phyloP scores from a whole-genome alignment of 805 yeast genomes.

The Yamadazyma sp. region DNA sequence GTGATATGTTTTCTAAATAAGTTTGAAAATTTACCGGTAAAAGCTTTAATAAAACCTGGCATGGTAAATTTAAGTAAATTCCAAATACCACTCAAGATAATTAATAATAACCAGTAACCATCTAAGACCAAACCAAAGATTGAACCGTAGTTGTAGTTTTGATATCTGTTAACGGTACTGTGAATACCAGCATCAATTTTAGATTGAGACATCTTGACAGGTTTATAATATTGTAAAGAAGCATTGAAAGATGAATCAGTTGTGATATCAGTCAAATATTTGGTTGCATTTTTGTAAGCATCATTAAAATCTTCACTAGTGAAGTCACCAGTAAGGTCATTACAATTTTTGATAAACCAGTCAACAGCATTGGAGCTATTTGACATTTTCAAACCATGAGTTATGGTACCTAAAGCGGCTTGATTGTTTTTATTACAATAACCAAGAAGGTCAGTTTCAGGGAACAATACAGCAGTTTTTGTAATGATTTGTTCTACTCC shows the following conservation, averaged over 20 bases:
- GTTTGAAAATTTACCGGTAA: conserved; percentile 19
- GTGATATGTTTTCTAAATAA: conserved; percentile 22
- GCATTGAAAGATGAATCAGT: conserved; percentile 26
- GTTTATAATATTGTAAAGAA: conserved; percentile 28
- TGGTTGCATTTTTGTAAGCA: conserved; percentile 41
- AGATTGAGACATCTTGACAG: conserved; percentile 29
- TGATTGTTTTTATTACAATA: conserved; percentile 33
- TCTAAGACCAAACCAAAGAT: conserved; percentile 28
- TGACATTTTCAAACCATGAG: conserved; percentile 27
- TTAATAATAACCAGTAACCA: conserved; percentile 28
- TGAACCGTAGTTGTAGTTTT: conserved; percentile 39
- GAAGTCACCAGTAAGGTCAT: conserved; percentile 21
- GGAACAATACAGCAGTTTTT: conserved; percentile 24
- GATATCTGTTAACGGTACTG: conserved; percentile 25
- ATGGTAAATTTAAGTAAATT: conserved; percentile 20
- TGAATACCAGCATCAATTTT: conserved; percentile 24
- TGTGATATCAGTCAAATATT: conserved; percentile 30
- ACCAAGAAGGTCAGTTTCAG: conserved; percentile 22
- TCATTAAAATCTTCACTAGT: conserved; percentile 31
- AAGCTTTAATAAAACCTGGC: conserved; percentile 28
- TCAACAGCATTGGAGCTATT: conserved; percentile 18
- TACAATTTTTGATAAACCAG: conserved; percentile 18
- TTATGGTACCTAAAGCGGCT: conserved; percentile 38
- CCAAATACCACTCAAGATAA: conserved; percentile 32
- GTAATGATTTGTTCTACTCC: conserved; percentile 24